These are phyloP conservation scores for Kazachstania kunashirensis DNA, from an alignment of 805 yeast genomes.

Conservation along the genomic window DNA sequence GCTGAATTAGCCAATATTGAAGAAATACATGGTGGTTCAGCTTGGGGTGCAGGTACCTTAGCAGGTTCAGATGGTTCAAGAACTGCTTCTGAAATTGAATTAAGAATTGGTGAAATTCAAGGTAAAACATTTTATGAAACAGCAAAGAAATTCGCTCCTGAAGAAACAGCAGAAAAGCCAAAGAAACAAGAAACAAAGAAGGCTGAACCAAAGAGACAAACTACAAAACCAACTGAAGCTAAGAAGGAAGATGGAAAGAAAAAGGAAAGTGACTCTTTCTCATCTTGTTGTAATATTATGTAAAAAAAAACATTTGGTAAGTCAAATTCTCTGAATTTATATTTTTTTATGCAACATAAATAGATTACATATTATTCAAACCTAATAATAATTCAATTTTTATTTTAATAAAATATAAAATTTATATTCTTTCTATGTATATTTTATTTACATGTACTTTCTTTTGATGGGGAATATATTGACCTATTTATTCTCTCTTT, in stretches of 20 bases:
- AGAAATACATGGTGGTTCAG: slow-evolving; percentile 73
- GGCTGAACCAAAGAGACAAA: slow-evolving; percentile 17
- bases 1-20: slow-evolving; percentile 46
- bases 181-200: slow-evolving; percentile 4
- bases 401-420: background rate
- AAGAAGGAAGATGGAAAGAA: slow-evolving; percentile 14
- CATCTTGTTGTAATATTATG: slow-evolving; percentile 28
- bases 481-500: slow-evolving; percentile 19
- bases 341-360: too few relatives aligned
- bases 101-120: slow-evolving; percentile 55
- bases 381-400: background rate
- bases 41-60: slow-evolving; percentile 83
- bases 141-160: slow-evolving; percentile 15
- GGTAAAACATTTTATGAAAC: slow-evolving; percentile 55
- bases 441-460: background rate
- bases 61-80: slow-evolving; percentile 76
- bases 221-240: slow-evolving; percentile 32
- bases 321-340: background rate
- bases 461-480: background rate
- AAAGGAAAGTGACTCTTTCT: slow-evolving; percentile 16
- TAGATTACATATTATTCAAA: background rate
- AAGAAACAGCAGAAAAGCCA: background rate
- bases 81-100: slow-evolving; percentile 54
- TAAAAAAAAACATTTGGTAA: slow-evolving; percentile 8
- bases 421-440: background rate